Percentiles rank a stretch among this genome's conserved stretches.
These are phyloP conservation scores for Lumnitzera littorea DNA, from an alignment of 345 rosid genomes.

Conservation along the genomic window DNA sequence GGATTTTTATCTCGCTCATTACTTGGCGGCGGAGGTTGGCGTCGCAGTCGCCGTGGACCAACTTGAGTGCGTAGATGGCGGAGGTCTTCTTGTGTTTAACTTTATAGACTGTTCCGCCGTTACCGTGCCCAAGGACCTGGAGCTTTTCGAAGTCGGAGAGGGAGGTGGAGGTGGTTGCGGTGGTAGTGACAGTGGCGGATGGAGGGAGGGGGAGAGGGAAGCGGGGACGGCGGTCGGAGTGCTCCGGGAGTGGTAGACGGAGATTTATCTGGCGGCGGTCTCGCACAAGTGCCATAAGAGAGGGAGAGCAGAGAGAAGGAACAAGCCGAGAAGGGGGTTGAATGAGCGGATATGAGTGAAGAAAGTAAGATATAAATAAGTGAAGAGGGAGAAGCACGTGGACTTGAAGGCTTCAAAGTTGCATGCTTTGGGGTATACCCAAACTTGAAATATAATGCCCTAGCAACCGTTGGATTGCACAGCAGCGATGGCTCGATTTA, in stretches of 20 bases:
- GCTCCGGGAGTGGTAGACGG: conserved; percentile 56
- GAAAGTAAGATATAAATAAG: conserved; percentile 8
- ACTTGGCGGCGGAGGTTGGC: conserved; percentile 49
- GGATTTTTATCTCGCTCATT: conserved; percentile 68
- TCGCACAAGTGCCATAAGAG: conserved; percentile 54
- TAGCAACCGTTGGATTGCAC: no score
- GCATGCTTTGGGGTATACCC: no score
- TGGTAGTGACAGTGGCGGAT: conserved; percentile 7
- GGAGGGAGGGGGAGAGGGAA: conserved; percentile 47
- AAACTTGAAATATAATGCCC: no score
- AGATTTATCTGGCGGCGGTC: conserved; percentile 82
- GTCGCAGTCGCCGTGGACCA: conserved; percentile 53
- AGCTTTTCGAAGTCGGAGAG: conserved; percentile 55
- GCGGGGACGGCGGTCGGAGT: conserved; percentile 40
- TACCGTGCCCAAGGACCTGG: conserved; percentile 71
- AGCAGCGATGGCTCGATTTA: no score
- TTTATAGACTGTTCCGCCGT: conserved; percentile 78
- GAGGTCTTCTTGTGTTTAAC: conserved; percentile 53
- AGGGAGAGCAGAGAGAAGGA: background rate
- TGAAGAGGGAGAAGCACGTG: conserved; percentile 7
- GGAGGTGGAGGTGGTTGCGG: conserved; percentile 15
- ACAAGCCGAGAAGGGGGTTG: background rate
- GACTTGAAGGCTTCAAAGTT: background rate
- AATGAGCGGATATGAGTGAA: background rate
- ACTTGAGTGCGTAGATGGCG: conserved; percentile 59